A percentile compares a stretch with the other conserved stretches of the same genome.
Conservation (phyloP, 371 early-diverging fungal genomes). For the Lichtheimia corymbifera region DNA sequence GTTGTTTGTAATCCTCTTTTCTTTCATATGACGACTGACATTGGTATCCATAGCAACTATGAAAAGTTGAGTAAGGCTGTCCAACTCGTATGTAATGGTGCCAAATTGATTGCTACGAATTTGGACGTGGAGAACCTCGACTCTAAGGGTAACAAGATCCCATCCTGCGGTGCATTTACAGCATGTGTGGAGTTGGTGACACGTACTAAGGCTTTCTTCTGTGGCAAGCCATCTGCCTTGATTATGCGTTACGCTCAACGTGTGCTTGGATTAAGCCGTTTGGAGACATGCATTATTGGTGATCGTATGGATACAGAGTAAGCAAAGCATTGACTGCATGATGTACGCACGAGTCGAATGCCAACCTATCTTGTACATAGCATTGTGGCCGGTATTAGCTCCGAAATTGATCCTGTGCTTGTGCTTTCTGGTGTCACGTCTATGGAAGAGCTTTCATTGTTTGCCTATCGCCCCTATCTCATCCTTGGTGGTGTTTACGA, state of each 20-base stretch:
- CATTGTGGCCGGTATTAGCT: constrained; percentile 55
- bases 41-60: constrained; percentile 34
- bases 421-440: constrained; percentile 65
- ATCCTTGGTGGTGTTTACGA: constrained; percentile 63
- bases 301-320: constrained; percentile 75
- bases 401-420: constrained; percentile 64
- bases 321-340: constrained; percentile 3
- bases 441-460: constrained; percentile 43
- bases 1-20: background rate
- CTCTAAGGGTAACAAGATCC: constrained; percentile 53
- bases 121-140: constrained; percentile 62
- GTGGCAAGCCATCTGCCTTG: constrained; percentile 66
- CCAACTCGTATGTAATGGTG: constrained; percentile 54
- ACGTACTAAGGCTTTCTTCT: constrained; percentile 65
- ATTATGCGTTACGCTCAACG: constrained; percentile 68
- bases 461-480: constrained; percentile 61
- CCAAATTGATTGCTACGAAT: constrained; percentile 69
- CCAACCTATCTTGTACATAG: constrained; percentile 9
- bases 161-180: constrained; percentile 64
- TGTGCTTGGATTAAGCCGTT: constrained; percentile 54
- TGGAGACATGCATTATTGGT: constrained; percentile 69
- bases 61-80: constrained; percentile 64
- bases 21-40: too few relatives aligned
- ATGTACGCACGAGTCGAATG: background rate
- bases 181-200: constrained; percentile 61